Base-by-base conservation (phyloP, 2,329 filamentous ascomycete species). In the Curvularia lunata region DNA sequence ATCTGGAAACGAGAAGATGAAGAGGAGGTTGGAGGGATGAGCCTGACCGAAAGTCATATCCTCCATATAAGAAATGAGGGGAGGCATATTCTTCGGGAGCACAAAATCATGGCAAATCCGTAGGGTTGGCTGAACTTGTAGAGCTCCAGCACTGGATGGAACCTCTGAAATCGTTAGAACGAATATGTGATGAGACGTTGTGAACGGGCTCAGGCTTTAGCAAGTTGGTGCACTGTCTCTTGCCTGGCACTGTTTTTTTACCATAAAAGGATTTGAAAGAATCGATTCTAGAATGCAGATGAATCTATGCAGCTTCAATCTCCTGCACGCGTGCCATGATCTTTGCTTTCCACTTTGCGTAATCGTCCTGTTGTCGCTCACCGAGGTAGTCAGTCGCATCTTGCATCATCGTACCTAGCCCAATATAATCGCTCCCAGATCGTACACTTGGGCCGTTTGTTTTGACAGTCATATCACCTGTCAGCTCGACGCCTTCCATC, bases 341-440 rank as follows among this genome's bases (percentile, higher is more conserved):
- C 1, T 73, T 77, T 4, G 81, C 80, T 74, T 88, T 88, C 91
- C 91, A 95, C 18, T 72, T 74, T 43, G 73, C 78, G 70, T 87
- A 92, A 10, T 88, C 86, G 40, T 79, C 80, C 65, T 83, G 82
- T 64, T 85, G 86, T 59, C 82, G 79, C 48, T 88, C 85, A 61
- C 87, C 88, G 66, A 93, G 75, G 68, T 88, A 91, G 68, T 92
- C 89, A 67, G 90, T 88, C 46, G 84, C 83, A 62, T 88, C 87
- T 74, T 92, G 89, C 66, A 93, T 86, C 90, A 92, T 92, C 2
- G 87, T 90, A 1, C 80, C 80, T 16, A 83, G 59, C 74, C 75
- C 86, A 77, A 82, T 75, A 40, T 74, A 72, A 30, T 68, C 67
- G 52, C 70, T 79, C 54, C 84, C 69, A 74, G 77, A 66, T 81